phyloP scores from a whole-genome alignment of 306 rosid genomes.

The Vigna hirtella region DNA sequence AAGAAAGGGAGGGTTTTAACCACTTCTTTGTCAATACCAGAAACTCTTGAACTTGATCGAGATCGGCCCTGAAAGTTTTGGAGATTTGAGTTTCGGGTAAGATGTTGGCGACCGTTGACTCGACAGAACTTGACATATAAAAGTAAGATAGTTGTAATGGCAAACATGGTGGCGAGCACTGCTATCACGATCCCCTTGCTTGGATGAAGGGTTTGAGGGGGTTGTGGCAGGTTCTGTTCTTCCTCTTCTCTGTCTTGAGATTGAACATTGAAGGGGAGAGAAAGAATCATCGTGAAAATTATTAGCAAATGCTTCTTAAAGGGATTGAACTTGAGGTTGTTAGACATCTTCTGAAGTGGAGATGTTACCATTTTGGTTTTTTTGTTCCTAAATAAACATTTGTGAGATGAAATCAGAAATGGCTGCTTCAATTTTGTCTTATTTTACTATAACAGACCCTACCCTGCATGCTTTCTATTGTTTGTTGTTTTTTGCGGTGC shows the following conservation, averaged over 20 bases:
- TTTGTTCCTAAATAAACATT: constrained; percentile 22
- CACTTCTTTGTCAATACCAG: constrained; percentile 67
- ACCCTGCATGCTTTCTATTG: constrained; percentile 13
- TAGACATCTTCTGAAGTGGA: constrained; percentile 19
- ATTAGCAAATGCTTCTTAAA: constrained; percentile 20
- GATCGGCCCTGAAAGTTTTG: constrained; percentile 29
- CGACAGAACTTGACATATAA: constrained; percentile 67
- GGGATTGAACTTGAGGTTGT: not conserved
- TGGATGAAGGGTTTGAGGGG: constrained; percentile 48
- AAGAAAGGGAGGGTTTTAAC: constrained; percentile 82
- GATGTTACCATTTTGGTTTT: constrained; percentile 19
- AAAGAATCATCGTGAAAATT: constrained; percentile 34
- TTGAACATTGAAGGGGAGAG: constrained; percentile 20
- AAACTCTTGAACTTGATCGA: constrained; percentile 53
- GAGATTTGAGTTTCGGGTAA: constrained; percentile 13
- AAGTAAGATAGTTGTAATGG: constrained; percentile 58
- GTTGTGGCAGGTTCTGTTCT: constrained; percentile 32
- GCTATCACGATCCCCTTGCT: constrained; percentile 58
- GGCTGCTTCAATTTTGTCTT: constrained; percentile 36
- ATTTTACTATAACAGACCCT: constrained; percentile 34
- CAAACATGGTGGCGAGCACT: constrained; percentile 57
- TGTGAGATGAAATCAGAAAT: not conserved
- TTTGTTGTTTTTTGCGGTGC: constrained; percentile 46
- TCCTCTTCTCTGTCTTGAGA: not conserved
- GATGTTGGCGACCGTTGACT: constrained; percentile 18